Percentiles rank a stretch among this genome's conserved stretches.
These are phyloP conservation scores for Trichoderma orchidacearum DNA, from an alignment of 495 filamentous ascomycete species.

Conservation along the genomic window DNA sequence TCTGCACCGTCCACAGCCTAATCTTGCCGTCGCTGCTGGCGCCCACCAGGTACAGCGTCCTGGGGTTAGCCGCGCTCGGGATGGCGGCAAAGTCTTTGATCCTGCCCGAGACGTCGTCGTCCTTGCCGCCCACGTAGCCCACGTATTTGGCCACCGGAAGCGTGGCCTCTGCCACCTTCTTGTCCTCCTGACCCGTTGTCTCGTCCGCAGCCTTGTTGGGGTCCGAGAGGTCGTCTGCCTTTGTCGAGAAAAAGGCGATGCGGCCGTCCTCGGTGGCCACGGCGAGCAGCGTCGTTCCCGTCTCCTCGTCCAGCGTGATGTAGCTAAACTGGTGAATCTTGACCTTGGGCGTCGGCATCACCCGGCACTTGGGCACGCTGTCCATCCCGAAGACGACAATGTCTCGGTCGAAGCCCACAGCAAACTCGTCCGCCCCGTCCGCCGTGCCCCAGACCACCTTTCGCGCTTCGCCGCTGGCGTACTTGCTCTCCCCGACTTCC, in stretches of 20 bases:
- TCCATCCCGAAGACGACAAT: constrained; percentile 77
- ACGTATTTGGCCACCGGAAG: constrained; percentile 42
- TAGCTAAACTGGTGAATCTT: constrained; percentile 79
- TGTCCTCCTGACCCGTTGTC: constrained; percentile 3
- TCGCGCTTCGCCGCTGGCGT: constrained; percentile 69
- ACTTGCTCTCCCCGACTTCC: constrained; percentile 61
- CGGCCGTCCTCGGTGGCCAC: constrained; percentile 90
- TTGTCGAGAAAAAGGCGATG: constrained; percentile 71
- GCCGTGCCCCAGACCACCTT: constrained; percentile 67
- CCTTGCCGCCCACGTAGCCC: constrained; percentile 67
- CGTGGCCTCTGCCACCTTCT: constrained; percentile 15
- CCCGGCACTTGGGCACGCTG: constrained; percentile 59
- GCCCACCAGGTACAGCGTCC: constrained; percentile 47
- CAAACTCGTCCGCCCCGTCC: constrained; percentile 62
- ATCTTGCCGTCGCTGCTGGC: constrained; percentile 73
- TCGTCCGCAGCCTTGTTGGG: no score
- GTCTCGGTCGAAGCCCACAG: constrained; percentile 78
- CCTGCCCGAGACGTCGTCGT: constrained; percentile 48
- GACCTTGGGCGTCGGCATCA: constrained; percentile 51
- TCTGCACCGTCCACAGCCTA: constrained; percentile 53
- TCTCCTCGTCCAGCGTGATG: constrained; percentile 33
- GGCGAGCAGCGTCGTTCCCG: constrained; percentile 42
- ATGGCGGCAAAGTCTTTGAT: constrained; percentile 82
- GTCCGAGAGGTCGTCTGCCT: constrained; percentile 15
- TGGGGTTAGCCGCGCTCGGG: constrained; percentile 22